Conservation (phyloP, 371 early-diverging fungal genomes). For the Haplosporangium sp. region DNA sequence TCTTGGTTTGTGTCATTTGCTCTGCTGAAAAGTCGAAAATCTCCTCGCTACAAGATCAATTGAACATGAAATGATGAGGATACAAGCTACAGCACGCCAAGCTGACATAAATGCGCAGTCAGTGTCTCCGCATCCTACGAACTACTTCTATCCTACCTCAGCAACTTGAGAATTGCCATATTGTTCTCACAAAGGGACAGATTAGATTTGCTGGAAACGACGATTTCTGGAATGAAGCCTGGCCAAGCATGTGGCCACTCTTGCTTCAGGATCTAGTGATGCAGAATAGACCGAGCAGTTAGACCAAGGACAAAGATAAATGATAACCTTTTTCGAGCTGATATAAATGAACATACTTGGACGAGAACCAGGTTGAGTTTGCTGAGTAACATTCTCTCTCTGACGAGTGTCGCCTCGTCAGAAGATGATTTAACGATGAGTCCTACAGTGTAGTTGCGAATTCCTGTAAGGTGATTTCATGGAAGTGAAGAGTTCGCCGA, state of each 20-base stretch:
- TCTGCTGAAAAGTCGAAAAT: slow-evolving; percentile 98
- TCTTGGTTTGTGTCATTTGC: slow-evolving; percentile 97
- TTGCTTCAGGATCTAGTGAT: slow-evolving; percentile 94
- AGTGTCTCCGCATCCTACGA: slow-evolving; percentile 64
- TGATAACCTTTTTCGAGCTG: not conserved
- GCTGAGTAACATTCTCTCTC: slow-evolving; percentile 82
- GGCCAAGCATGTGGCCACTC: slow-evolving; percentile 99
- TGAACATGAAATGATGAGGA: not conserved
- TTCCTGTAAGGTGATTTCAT: slow-evolving; percentile 66
- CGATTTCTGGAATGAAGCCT: slow-evolving; percentile 98
- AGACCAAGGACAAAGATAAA: not conserved
- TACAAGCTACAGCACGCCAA: slow-evolving; percentile 72
- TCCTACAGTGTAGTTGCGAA: slow-evolving; percentile 93
- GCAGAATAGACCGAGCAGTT: no score
- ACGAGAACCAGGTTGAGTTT: slow-evolving; percentile 97
- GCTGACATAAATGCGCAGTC: slow-evolving; percentile 51
- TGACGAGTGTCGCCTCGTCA: slow-evolving; percentile 77
- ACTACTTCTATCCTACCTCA: slow-evolving; percentile 71
- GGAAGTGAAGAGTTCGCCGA: no score
- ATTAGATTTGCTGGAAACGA: slow-evolving; percentile 92
- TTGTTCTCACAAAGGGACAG: slow-evolving; percentile 98
- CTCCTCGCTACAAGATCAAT: slow-evolving; percentile 85
- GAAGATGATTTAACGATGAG: slow-evolving; percentile 91
- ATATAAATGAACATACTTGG: slow-evolving; percentile 69
- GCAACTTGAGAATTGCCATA: slow-evolving; percentile 96